Percentiles rank a stretch among this genome's conserved stretches.
phyloP scores from a whole-genome alignment of 2,329 filamentous ascomycete species.

The Alternaria consortialis region DNA sequence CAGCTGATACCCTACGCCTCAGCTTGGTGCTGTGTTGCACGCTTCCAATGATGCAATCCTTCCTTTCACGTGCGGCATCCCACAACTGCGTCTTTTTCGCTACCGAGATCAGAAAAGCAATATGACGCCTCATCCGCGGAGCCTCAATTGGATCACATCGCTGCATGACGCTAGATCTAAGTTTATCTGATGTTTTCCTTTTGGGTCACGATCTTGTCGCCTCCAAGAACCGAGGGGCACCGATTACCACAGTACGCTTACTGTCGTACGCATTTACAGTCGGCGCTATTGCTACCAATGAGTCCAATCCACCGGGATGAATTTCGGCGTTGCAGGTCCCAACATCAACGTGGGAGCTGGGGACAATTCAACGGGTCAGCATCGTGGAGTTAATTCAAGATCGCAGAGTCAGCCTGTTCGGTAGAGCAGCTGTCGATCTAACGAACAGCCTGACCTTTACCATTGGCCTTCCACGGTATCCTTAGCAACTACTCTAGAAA shows the following conservation, averaged over 20 bases:
- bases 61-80: background rate
- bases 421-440: background rate
- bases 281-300: slow-evolving; percentile 1
- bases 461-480: background rate
- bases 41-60: background rate
- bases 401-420: background rate
- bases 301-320: background rate
- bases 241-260: background rate
- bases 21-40: background rate
- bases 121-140: background rate
- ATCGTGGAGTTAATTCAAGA: background rate
- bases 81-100: background rate
- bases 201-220: background rate
- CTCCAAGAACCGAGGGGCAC: background rate
- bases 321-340: background rate
- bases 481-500: background rate
- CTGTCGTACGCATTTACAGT: background rate
- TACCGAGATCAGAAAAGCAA: background rate
- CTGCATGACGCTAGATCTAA: background rate
- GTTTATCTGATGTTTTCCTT: background rate
- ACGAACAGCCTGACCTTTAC: background rate
- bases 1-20: background rate
- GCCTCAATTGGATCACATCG: background rate
- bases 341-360: background rate
- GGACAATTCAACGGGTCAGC: background rate